phyloP scores from a whole-genome alignment of 1,284 basidiomycete species.

The Neotropicomus parvogracilis region DNA sequence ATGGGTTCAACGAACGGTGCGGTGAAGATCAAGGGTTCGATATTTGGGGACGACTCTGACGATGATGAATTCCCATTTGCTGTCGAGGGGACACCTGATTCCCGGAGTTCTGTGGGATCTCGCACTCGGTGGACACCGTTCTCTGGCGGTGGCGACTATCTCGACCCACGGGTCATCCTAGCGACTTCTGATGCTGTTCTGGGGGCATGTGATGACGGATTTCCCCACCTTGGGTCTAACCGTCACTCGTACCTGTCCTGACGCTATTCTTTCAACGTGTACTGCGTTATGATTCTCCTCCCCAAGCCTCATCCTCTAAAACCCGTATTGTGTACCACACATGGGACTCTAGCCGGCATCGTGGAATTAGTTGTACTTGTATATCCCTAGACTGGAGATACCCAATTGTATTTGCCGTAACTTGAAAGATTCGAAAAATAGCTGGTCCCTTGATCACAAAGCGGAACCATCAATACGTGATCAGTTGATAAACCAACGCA shows the following conservation, averaged over 20 bases:
- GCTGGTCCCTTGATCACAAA: not conserved
- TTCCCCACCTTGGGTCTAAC: slow-evolving; percentile 19
- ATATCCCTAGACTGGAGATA: slow-evolving; percentile 28
- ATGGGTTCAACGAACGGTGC: slow-evolving; percentile 4
- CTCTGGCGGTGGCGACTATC: slow-evolving; percentile 16
- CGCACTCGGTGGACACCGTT: slow-evolving; percentile 28
- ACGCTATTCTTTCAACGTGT: not conserved
- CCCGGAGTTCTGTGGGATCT: slow-evolving; percentile 16
- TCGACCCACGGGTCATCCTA: slow-evolving; percentile 31
- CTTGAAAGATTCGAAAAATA: not conserved
- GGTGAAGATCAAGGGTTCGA: slow-evolving; percentile 20
- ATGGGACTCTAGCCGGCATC: slow-evolving; percentile 16
- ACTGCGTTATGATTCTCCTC: not conserved
- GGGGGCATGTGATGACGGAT: slow-evolving; percentile 26
- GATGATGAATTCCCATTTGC: slow-evolving; percentile 28
- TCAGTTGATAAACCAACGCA: slow-evolving; percentile 3
- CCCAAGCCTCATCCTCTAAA: not conserved
- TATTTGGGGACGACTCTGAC: slow-evolving; percentile 27
- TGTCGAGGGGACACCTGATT: slow-evolving; percentile 15
- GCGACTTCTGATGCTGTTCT: slow-evolving; percentile 20
- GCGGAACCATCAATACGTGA: slow-evolving; percentile 17
- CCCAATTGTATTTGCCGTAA: slow-evolving; percentile 13
- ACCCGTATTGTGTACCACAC: slow-evolving; percentile 3
- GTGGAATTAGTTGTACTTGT: slow-evolving; percentile 21
- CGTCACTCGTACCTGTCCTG: slow-evolving; percentile 22